Evolutionary conservation across 2,329 filamentous ascomycete genomes (phyloP), one percentile per base, ranked within the genome.

Genomic region (Bertia moriformis): DNA sequence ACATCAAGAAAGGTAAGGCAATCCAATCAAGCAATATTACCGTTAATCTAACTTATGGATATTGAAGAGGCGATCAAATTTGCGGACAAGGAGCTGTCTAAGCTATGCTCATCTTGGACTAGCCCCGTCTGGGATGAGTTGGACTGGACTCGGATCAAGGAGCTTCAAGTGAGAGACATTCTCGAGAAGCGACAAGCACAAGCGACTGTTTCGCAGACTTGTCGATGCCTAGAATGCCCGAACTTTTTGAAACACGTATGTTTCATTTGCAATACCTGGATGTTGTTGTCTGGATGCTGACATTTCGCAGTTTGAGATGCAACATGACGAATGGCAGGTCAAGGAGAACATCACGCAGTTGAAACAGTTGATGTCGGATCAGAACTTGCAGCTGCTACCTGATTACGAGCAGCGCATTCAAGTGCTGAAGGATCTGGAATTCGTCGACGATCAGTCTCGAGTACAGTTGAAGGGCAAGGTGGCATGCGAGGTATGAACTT

Each of bases 401-500:
- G 91, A 98, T 59, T 98, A 98, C 54, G 84, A 96, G 53, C 91
- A 96, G 60, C 81, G 91, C 38, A 85, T 96, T 27, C 77, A 82
- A 45, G 91, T 98, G 0, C 70, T 98, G 36, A 88, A 85, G 54
- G 88, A 96, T 48, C 73, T 98, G 4, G 81, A 78, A 4, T 98
- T 98, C 56, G 83, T 98, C 48, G 91, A 98, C 51, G 78, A 83
- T 3, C 77, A 81, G 35, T 80, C 79, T 3, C 79, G 89, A 17
- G 93, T 98, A 29, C 84, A 93, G 61, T 73, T 98, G 45, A 98
- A 98, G 62, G 91, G 91, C 58, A 96, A 96, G 58, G 91, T 98
- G 17, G 91, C 91, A 3, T 98, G 91, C 61, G 91, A 98, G 60
- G 67, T 71, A 54, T 46, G 55, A 49, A 37, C 32, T 20, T n/a